Percentiles rank a stretch among this genome's conserved stretches.
Evolutionary conservation across 805 yeast species (phyloP).

Genomic region (Wickerhamomyces silvicola): DNA sequence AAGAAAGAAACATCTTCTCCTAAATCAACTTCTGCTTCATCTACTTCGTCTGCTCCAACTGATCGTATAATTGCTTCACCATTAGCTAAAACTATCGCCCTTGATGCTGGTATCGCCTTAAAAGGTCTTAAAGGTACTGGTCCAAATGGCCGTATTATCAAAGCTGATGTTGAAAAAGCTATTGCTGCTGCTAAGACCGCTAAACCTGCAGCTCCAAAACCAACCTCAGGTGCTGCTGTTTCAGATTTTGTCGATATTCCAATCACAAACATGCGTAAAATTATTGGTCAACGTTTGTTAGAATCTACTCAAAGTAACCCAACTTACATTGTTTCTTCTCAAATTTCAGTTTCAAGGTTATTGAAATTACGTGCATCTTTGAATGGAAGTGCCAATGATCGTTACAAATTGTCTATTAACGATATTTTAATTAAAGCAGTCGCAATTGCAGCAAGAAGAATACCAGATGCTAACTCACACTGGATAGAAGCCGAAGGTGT

Average conservation of each 20-base stretch:
- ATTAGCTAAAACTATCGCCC: slow-evolving; percentile 85
- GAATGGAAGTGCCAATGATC: slow-evolving; percentile 77
- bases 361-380: slow-evolving; percentile 87
- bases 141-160: slow-evolving; percentile 90
- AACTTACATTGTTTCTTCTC: slow-evolving; percentile 85
- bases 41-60: slow-evolving; percentile 28
- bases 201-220: slow-evolving; percentile 38
- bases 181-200: slow-evolving; percentile 41
- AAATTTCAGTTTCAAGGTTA: slow-evolving; percentile 80
- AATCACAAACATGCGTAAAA: slow-evolving; percentile 85
- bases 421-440: slow-evolving; percentile 93
- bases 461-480: slow-evolving; percentile 90
- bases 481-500: slow-evolving; percentile 88
- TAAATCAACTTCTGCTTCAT: slow-evolving; percentile 31
- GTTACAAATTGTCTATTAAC: slow-evolving; percentile 87
- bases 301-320: slow-evolving; percentile 86
- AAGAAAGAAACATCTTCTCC: slow-evolving; percentile 19
- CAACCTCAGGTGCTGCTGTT: slow-evolving; percentile 42
- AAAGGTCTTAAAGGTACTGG: slow-evolving; percentile 87
- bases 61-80: slow-evolving; percentile 92
- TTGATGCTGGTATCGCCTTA: slow-evolving; percentile 85
- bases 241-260: slow-evolving; percentile 76
- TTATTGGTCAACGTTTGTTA: slow-evolving; percentile 83
- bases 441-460: slow-evolving; percentile 82
- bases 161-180: slow-evolving; percentile 79